Evolutionary conservation across 768 basidiomycete genomes (phyloP), one percentile per base, ranked within the genome.

Genomic region (Boletus tomentosulus): DNA sequence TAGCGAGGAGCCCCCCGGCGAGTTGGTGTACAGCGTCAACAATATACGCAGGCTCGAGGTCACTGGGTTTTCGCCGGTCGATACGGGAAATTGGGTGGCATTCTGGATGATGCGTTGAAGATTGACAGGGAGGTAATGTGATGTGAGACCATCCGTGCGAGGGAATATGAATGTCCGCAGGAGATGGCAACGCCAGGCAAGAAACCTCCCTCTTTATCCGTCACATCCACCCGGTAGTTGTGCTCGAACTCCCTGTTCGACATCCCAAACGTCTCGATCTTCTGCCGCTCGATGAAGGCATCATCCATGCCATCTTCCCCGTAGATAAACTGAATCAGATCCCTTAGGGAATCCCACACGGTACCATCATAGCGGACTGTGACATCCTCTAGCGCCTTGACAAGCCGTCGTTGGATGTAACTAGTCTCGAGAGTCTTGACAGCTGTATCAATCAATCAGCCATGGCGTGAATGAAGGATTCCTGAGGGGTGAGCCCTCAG

Each of bases 391-490:
- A 98, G 74, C 0, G 97, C 97, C 74, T 99, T 99, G 63, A 99
- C 97, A 58, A 99, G 78, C 55, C 96, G 90, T 64, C 96, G 90
- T 70, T 99, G 97, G 64, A 98, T 99, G 69, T 98, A 98, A 60
- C 97, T 96, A 0, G 97, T 98, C 74, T 99, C 97, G 44, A 97
- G 97, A 4, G 97, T 99, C 78, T 99, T 99, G 70, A 99, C 95
- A 38, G 97, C 97, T 4, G 97, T 98, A 79, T 99, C 97, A 64
- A 98, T 98, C 50, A 99, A 74, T 78, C 96, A 63, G 96, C 96
- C 96, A 98, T 98, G 53, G 97, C 97, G 71, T 99, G 97, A 84
- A 99, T 98, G 81, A 98, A 98, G 79, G 92, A 99, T 67, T 99
- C 97, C 59, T 98, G 94, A 0, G 97, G 96, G 3, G 95, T 98